Evolutionary conservation across 768 basidiomycete genomes (phyloP), one percentile per base, ranked within the genome.

Genomic region (Lactarius tabidus): DNA sequence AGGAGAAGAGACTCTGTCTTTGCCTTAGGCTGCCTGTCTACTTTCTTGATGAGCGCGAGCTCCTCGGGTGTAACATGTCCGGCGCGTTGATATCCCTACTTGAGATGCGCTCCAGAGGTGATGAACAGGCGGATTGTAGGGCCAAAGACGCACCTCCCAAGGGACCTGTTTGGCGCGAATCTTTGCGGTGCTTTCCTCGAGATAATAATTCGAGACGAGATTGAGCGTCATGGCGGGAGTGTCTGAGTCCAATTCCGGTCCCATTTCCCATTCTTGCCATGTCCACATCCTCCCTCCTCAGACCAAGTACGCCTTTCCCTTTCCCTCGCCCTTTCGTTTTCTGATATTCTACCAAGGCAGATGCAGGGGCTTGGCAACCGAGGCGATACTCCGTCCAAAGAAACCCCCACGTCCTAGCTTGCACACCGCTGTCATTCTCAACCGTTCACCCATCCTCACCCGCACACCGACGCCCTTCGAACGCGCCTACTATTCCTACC

Each of bases 1-100:
- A 92, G 79, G 54, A 93, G 84, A 17, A 92, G 78, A 3, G 90
- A 85, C 71, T 95, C 90, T 23, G 81, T 83, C 81, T 86, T 88
- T 62, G 86, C 76, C 74, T 81, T 83, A 53, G 90, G 80, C 71
- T 91, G 91, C 66, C 89, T 85, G 76, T 95, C 93, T 26, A 97
- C 89, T 73, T 85, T 90, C 84, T 97, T 97, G 73, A 98, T 88
- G 69, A 91, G 83, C 14, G 83, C 77, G 18, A 97, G 84, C 74
- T 98, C 95, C 63, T 97, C 94, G 6, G 84, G 81, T 12, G 93
- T 91, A 72, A 98, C 85, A 51, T 95, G 85, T 53, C 88, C 93
- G 53, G 93, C 95, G 70, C 96, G 88, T 78, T 97, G 95, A 79
- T 98, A 97, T 66, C 91, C 94, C 95, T 98, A 70, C 70, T 70